Evolutionary conservation across 345 rosid genomes (phyloP), one percentile per base, ranked within the genome.

Genomic region (Bruguiera parviflora): DNA sequence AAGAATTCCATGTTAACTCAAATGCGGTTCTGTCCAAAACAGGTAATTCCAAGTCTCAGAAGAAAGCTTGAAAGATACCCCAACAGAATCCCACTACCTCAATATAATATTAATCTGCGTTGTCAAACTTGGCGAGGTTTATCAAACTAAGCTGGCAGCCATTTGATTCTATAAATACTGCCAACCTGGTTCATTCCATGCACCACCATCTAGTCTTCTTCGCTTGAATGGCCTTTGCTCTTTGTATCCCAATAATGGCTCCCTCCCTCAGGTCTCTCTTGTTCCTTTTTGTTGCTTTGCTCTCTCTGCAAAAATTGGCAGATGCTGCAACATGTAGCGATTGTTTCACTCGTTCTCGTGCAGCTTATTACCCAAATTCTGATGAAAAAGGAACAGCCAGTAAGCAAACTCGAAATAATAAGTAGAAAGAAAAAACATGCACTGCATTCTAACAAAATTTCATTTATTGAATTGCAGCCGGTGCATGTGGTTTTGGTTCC

Each of bases 401-500:
- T 88, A 79, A 83, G 87, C 47, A 39, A 63, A 21, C 49, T 59
- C 11, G 1, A 0, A 0, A 20, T 27, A 19, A 55, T 28, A 37
- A 24, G 8, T 7, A 8, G 10, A 3, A 28, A 22, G 4, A 25
- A 24, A 56, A 21, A 28, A 2, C 31, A 5, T 8, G 58, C 60
- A 46, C 32, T 53, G 29, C 43, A 55, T 53, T 39, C 75, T 66
- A 2, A 39, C 25, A 2, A 21, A 62, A 21, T 2, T 53, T 64
- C 33, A 32, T 65, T 11, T 24, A 21, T 3, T 46, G 32, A 51
- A 47, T 57, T 74, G 65, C 83, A 84, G 90, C 47, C 0, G 94
- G 91, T 67, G 85, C 88, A 18, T 88, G 94, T 15, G 90, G 88
- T 33, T 88, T 70, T 63, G 94, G 94, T 58, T 69, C 89, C 18